Conservation (phyloP, 352 stramenopile species). For the Globisporangium uncinulatum region DNA sequence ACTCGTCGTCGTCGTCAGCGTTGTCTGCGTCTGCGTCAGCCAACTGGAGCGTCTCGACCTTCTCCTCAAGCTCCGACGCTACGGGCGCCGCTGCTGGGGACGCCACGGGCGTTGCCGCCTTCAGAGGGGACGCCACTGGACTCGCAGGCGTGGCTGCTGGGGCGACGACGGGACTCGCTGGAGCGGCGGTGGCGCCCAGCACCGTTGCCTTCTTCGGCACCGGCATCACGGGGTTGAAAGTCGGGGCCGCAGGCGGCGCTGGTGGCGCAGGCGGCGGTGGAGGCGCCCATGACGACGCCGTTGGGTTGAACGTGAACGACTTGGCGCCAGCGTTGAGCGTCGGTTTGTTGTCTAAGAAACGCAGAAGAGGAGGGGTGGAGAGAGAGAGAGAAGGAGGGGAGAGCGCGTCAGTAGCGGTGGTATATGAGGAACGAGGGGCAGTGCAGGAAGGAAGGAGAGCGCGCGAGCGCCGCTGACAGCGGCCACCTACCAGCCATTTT, state of each 20-base stretch:
- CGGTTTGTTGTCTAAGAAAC: slow-evolving; percentile 43
- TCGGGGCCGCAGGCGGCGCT: slow-evolving; percentile 22
- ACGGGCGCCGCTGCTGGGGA: slow-evolving; percentile 11
- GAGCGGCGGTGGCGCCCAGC: slow-evolving; percentile 11
- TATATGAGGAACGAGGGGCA: background rate
- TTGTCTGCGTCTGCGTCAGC: slow-evolving; percentile 15
- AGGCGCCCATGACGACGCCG: slow-evolving; percentile 56
- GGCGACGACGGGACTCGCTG: slow-evolving; percentile 12
- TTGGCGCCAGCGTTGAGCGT: slow-evolving; percentile 54
- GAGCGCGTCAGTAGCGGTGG: too few relatives aligned
- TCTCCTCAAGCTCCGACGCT: slow-evolving; percentile 12
- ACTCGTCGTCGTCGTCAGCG: slow-evolving; percentile 49
- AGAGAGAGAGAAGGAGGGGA: background rate
- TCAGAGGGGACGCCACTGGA: slow-evolving; percentile 16
- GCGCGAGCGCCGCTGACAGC: background rate
- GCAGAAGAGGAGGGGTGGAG: background rate
- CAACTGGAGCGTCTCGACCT: slow-evolving; percentile 18
- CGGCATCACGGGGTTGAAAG: slow-evolving; percentile 66
- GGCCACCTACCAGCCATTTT: slow-evolving; percentile 3
- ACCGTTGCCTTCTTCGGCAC: slow-evolving; percentile 63
- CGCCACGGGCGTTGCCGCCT: slow-evolving; percentile 20
- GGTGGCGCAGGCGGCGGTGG: slow-evolving; percentile 37
- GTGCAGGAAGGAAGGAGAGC: background rate
- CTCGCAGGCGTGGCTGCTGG: slow-evolving; percentile 10
- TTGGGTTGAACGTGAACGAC: slow-evolving; percentile 77